Evolutionary conservation across 352 stramenopile genomes (phyloP), one percentile per base, ranked within the genome.

Genomic region (Phytophthora tentaculata): DNA sequence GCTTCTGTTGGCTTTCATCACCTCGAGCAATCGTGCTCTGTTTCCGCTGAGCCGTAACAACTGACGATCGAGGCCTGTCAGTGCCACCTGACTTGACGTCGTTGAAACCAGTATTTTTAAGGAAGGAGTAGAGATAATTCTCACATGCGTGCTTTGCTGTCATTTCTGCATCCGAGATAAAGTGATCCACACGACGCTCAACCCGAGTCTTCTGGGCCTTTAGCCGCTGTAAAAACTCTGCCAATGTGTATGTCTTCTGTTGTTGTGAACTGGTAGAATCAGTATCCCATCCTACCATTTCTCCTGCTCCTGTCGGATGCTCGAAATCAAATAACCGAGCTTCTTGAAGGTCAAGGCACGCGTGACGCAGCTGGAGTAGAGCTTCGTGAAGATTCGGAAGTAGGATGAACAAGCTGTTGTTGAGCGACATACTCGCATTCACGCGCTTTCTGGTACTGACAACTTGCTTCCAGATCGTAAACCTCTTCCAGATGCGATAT

Each of bases 401-500:
- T 37, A 98, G 73, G 13, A 97, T 76, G 57, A 98, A 98, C 3
- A 98, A 78, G 19, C 89, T 86, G 48, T 83, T 80, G n/a, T 83
- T 86, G 2, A 98, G 68, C 3, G 74, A 79, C 0, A 80, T 28
- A 12, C 71, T 59, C 10, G 62, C 78, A 20, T 76, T 64, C 16
- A 56, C 58, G 16, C 67, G 86, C 71, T 82, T 90, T 45, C 67
- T 61, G 0, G 76, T 52, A 26, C 81, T 90, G 26, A 98, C 59
- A 28, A 76, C 73, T 57, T 81, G 81, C 35, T 92, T 94, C 95
- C 95, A 98, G 16, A 94, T 72, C 5, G 64, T 80, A 61, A 98
- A 98, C 23, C 73, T 81, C 64, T 98, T 98, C 94, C 94, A 98
- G 19, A 81, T 45, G 6, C 85, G 83, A 77, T 97, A 98, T 17